These are phyloP conservation scores for Calonectria honghensis DNA, from an alignment of 2,329 filamentous ascomycete genomes.

Conservation along the genomic window DNA sequence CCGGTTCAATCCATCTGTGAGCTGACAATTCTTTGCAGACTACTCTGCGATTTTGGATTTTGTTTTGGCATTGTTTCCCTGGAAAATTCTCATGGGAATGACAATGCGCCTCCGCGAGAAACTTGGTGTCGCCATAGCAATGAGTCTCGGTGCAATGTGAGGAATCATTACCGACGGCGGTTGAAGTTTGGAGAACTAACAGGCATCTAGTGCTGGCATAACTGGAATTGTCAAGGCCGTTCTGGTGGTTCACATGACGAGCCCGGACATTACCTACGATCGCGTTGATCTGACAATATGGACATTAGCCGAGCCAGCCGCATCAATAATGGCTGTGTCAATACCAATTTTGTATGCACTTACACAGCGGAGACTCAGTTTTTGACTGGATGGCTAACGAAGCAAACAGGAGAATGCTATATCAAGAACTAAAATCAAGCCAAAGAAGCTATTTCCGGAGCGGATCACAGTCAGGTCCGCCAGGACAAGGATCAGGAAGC, in stretches of 20 bases:
- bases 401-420: slow-evolving; percentile 57
- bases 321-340: slow-evolving; percentile 61
- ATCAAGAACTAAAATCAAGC: slow-evolving; percentile 58
- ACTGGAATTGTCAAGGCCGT: slow-evolving; percentile 60
- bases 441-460: slow-evolving; percentile 53
- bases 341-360: slow-evolving; percentile 58
- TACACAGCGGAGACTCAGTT: accelerated
- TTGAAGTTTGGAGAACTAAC: slow-evolving; percentile 21
- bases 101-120: slow-evolving; percentile 58
- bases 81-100: slow-evolving; percentile 59
- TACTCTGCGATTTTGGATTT: slow-evolving; percentile 61
- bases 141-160: slow-evolving; percentile 61
- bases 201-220: slow-evolving; percentile 55
- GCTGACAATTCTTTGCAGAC: slow-evolving; percentile 48
- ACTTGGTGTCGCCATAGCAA: slow-evolving; percentile 59
- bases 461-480: slow-evolving; percentile 46
- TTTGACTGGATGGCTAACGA: slow-evolving; percentile 30
- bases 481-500: slow-evolving; percentile 28
- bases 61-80: slow-evolving; percentile 58
- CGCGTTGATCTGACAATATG: slow-evolving; percentile 61
- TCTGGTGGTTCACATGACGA: slow-evolving; percentile 57
- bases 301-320: slow-evolving; percentile 60
- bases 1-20: accelerated
- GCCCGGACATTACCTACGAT: slow-evolving; percentile 59
- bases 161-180: not conserved